Conservation (phyloP, 305 asterid genomes). For the Solanum aculeatissimum region DNA sequence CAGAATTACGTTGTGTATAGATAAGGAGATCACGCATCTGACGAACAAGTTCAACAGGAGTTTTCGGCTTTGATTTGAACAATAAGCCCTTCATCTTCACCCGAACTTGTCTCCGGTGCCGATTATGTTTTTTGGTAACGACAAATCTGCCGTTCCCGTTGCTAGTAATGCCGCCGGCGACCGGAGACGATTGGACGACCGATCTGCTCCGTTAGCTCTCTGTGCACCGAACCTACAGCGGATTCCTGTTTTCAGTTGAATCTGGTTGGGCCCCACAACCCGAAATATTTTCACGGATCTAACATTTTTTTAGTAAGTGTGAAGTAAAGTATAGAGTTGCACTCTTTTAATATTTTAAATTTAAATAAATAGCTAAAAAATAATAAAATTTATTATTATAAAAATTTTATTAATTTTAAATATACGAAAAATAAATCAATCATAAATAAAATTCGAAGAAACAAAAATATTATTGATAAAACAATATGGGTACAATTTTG, state of each 20-base stretch:
- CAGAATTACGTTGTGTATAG: slow-evolving; percentile 21
- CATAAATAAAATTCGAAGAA: too few relatives aligned
- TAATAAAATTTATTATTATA: neutral
- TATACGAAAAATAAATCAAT: too few relatives aligned
- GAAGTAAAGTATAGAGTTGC: neutral
- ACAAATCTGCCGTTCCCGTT: neutral
- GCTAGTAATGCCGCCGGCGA: neutral
- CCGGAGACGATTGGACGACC: slow-evolving; percentile 7
- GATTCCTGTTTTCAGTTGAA: slow-evolving; percentile 46
- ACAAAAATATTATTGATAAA: too few relatives aligned
- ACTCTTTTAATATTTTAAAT: too few relatives aligned
- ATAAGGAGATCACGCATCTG: slow-evolving; percentile 84
- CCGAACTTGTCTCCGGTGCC: neutral
- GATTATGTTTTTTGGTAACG: neutral
- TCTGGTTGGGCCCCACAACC: neutral
- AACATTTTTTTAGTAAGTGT: neutral
- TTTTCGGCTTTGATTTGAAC: slow-evolving; percentile 76
- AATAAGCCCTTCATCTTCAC: slow-evolving; percentile 52
- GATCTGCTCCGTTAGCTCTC: slow-evolving; percentile 25
- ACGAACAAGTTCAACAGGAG: slow-evolving; percentile 77
- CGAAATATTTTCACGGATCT: neutral
- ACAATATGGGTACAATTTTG: too few relatives aligned
- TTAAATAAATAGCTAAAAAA: neutral
- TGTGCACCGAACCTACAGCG: slow-evolving; percentile 35
- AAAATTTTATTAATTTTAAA: neutral